Conservation (phyloP, 164 flowering plant species). For the Cinnamomum chago region DNA sequence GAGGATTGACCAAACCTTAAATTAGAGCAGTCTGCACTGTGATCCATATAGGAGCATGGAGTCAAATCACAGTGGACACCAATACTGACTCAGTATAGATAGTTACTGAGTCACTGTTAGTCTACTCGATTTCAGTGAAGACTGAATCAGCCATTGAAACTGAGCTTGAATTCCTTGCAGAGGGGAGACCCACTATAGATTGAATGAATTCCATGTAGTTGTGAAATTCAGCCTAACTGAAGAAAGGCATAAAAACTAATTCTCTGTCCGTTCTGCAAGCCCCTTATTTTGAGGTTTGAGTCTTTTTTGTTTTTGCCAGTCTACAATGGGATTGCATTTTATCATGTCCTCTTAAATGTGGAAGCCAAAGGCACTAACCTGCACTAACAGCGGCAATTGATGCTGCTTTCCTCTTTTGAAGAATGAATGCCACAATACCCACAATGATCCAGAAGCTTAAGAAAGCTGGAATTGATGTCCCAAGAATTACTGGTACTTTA, state of each 20-base stretch:
- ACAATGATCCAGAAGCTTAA: constrained; percentile 8
- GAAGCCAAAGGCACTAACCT: not conserved
- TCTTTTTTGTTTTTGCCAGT: not conserved
- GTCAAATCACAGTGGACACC: no score
- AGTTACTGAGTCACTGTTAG: no score
- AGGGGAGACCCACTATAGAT: no score
- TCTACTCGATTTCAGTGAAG: no score
- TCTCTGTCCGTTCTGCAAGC: not conserved
- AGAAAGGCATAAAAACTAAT: not conserved
- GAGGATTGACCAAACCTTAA: no score
- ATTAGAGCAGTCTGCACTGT: no score
- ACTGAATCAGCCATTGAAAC: no score
- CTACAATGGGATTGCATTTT: not conserved
- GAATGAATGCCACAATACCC: not conserved
- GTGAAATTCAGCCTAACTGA: not conserved
- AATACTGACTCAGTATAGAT: no score
- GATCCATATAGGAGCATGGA: no score
- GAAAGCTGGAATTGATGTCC: constrained; percentile 6
- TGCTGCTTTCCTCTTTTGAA: constrained; percentile 4
- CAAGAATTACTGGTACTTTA: constrained; percentile 9
- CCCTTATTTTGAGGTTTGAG: not conserved
- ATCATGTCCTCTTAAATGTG: not conserved
- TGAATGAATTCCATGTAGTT: not conserved
- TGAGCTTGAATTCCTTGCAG: no score
- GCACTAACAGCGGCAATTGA: not conserved